Percentiles rank a stretch among this genome's conserved stretches.
Evolutionary conservation across 768 basidiomycete genomes (phyloP).

Genomic region (Agaricus subrufescens): DNA sequence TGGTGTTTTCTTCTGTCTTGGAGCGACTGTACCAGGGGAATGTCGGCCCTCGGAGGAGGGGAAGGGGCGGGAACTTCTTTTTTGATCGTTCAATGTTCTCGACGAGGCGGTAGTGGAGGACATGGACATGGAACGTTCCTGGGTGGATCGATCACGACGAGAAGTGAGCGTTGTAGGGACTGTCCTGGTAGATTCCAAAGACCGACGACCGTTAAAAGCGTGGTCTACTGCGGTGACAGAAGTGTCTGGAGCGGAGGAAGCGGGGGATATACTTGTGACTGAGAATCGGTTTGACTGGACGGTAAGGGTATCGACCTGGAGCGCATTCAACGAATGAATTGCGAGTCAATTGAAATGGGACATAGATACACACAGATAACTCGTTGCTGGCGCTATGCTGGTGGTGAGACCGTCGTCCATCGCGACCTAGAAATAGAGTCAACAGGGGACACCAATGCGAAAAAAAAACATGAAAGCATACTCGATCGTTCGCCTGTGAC

Average conservation of each 20-base stretch:
- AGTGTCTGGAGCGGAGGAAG: slow-evolving; percentile 23
- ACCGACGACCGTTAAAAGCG: slow-evolving; percentile 43
- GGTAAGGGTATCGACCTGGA: slow-evolving; percentile 55
- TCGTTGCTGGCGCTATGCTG: background rate
- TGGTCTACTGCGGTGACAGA: slow-evolving; percentile 33
- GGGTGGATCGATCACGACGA: slow-evolving; percentile 54
- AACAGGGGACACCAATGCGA: background rate
- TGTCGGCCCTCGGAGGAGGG: slow-evolving; percentile 31
- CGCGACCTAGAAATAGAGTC: background rate
- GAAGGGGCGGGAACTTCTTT: slow-evolving; percentile 25
- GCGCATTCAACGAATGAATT: slow-evolving; percentile 23
- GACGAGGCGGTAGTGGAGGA: slow-evolving; percentile 53
- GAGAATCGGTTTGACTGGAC: slow-evolving; percentile 39
- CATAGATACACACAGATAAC: slow-evolving; percentile 6
- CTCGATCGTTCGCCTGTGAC: slow-evolving; percentile 38
- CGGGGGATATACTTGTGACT: slow-evolving; percentile 25
- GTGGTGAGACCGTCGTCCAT: slow-evolving; percentile 2
- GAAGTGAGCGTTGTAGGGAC: slow-evolving; percentile 44
- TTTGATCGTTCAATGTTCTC: slow-evolving; percentile 40
- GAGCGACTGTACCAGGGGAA: slow-evolving; percentile 33
- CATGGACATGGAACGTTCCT: slow-evolving; percentile 77
- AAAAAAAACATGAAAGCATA: slow-evolving; percentile 24
- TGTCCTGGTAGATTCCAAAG: slow-evolving; percentile 66
- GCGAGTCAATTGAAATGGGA: slow-evolving; percentile 7
- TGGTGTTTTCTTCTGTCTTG: slow-evolving; percentile 52